Evolutionary conservation across 306 rosid species (phyloP), one percentile per base, ranked within the genome.

Genomic region (Sindora glabra): DNA sequence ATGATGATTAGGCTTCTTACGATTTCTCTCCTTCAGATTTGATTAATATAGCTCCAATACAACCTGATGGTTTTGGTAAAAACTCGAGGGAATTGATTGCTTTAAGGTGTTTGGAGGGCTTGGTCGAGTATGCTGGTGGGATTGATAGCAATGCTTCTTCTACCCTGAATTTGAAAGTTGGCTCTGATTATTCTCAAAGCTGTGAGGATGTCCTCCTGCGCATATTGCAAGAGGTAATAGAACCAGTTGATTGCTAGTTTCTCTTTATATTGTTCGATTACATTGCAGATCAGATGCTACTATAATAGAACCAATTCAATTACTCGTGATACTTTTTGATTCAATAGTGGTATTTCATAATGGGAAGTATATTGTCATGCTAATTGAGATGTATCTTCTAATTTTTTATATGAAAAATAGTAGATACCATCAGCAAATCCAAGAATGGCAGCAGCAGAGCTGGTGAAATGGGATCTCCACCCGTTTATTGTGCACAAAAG

Each of bases 91-190:
- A 91, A 65, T 56, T 75, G 70, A 37, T 91, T 71, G 82, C 97
- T 48, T n/a, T 78, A 36, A 83, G 76, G 75, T 91, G 89, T 57
- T 81, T 91, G 84, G 98, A 77, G 76, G 70, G 59, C 47, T 27
- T 87, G 37, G 66, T 64, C 74, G 54, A 45, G 58, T 48, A 55
- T 33, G 21, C 39, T 36, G 8, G 17, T 67, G 59, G 49, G 47
- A 47, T 23, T 55, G 48, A 29, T 2, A 26, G 24, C 59, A 48
- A 54, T 49, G 57, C 18, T 53, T 38, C 62, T 64, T 59, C 82
- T 64, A 16, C 44, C 60, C 70, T 40, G 24, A 69, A 58, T 67
- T 71, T 79, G 13, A 80, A 71, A 69, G 33, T 75, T 64, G 45
- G 50, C 55, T 50, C 81, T 33, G 89, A 79, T 65, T 69, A 68